Base-by-base conservation (phyloP, 768 basidiomycete species). In the Pholiota microspora region DNA sequence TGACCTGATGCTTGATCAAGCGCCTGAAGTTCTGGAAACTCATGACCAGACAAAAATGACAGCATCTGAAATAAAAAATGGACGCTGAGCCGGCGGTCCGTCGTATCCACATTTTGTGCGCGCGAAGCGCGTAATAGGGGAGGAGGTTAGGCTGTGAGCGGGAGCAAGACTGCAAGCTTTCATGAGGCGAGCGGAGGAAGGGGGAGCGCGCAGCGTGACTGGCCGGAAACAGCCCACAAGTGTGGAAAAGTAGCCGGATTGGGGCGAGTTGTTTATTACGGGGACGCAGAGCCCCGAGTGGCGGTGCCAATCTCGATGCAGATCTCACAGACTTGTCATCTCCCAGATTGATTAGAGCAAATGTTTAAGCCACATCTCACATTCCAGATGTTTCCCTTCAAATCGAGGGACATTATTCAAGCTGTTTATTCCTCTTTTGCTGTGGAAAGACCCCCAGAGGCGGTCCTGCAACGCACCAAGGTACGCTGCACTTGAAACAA, bases 311-410 rank as follows among this genome's bases (percentile, higher is more conserved):
- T 64, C 59, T 47, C 53, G 53, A 61, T 62, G 52, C 57, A 38
- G 61, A 64, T 65, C 66, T 58, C 38, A 44, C 49, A 54, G 52
- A 56, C 54, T 55, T 55, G 57, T 61, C 44, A 47, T 42, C 4
- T 15, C 24, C 12, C 18, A 61, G 65, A 63, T 63, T 62, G 61
- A 60, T 64, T 65, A 59, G 50, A 60, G 38, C 55, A 57, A 69
- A 70, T 69, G 69, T 56, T 59, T 69, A 71, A 71, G 71, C 69
- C 72, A 63, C 71, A 67, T 63, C 62, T 52, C 42, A 55, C 47
- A 59, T 49, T 45, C 47, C 58, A 55, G 46, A 45, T 57, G 6
- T 53, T 51, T n/a, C n/a, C 46, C 44, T 25, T 57, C 46, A 40
- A 59, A 49, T 31, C 16, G 24, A 49, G 51, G n/a, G 65, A 60